Conservation (phyloP, 1,284 basidiomycete species). For the Puccinia triticina region DNA sequence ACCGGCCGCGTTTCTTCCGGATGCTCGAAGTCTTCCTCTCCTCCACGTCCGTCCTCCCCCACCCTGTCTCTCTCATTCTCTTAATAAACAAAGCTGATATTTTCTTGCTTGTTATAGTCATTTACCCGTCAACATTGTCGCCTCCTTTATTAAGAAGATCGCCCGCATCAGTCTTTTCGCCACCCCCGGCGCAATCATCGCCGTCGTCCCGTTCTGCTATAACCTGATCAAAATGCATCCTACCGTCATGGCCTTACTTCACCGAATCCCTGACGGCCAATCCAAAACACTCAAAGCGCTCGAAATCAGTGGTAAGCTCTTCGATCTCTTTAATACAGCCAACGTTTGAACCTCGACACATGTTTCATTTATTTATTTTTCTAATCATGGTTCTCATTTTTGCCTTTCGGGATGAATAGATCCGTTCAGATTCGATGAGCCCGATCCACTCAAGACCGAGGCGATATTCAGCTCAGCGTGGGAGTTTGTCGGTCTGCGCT, state of each 20-base stretch:
- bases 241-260: conserved; percentile 88
- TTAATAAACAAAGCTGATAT: conserved; percentile 32
- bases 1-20: conserved; percentile 92
- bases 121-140: conserved; percentile 82
- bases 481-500: conserved; percentile 80
- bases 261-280: conserved; percentile 62
- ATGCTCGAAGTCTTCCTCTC: conserved; percentile 85
- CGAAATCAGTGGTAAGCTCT: conserved; percentile 54
- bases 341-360: background rate
- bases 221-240: conserved; percentile 93
- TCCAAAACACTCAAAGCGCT: conserved; percentile 57
- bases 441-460: conserved; percentile 74
- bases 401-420: conserved; percentile 63
- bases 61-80: background rate
- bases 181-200: conserved; percentile 85
- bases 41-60: conserved; percentile 70
- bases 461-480: conserved; percentile 87
- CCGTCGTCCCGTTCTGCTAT: conserved; percentile 89
- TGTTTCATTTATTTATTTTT: no score
- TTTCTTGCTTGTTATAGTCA: conserved; percentile 65
- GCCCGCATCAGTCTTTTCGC: conserved; percentile 80
- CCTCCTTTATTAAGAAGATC: conserved; percentile 90
- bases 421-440: conserved; percentile 72
- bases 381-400: conserved; percentile 29
- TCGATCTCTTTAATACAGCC: background rate